These are phyloP conservation scores for Przewalskia tangutica DNA, from an alignment of 257 asterid genomes.

Conservation along the genomic window DNA sequence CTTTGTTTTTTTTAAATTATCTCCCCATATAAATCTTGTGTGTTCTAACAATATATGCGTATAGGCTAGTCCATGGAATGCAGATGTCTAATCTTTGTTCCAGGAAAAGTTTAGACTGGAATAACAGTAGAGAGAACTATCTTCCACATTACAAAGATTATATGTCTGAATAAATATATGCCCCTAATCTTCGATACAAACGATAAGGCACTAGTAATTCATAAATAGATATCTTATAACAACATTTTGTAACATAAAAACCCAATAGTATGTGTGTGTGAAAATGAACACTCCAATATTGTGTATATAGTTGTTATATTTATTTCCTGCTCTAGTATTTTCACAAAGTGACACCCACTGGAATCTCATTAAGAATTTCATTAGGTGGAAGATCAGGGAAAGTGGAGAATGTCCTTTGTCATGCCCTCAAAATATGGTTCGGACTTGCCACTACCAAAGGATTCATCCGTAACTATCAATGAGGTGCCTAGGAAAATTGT, in stretches of 20 bases:
- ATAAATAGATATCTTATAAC: neutral
- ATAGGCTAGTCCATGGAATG: neutral
- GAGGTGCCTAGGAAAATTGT: slow-evolving; percentile 57
- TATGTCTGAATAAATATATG: neutral
- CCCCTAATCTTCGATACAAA: neutral
- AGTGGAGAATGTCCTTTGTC: slow-evolving; percentile 76
- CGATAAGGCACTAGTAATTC: neutral
- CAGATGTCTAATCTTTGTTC: neutral
- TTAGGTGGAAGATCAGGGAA: slow-evolving; percentile 47
- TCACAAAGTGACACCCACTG: neutral
- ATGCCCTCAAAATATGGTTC: slow-evolving; percentile 85
- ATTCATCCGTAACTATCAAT: slow-evolving; percentile 52
- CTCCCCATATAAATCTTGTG: no score
- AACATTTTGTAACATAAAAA: neutral
- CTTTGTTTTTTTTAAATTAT: no score
- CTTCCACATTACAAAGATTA: neutral
- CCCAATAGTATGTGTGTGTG: neutral
- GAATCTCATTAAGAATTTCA: neutral
- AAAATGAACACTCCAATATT: neutral
- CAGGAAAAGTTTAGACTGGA: neutral
- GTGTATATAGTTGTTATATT: neutral
- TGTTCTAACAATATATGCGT: neutral
- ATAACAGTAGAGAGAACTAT: neutral
- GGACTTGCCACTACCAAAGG: slow-evolving; percentile 67
- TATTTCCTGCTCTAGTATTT: neutral